These are phyloP conservation scores for Penicillium canariense DNA, from an alignment of 495 filamentous ascomycete genomes.

Conservation along the genomic window DNA sequence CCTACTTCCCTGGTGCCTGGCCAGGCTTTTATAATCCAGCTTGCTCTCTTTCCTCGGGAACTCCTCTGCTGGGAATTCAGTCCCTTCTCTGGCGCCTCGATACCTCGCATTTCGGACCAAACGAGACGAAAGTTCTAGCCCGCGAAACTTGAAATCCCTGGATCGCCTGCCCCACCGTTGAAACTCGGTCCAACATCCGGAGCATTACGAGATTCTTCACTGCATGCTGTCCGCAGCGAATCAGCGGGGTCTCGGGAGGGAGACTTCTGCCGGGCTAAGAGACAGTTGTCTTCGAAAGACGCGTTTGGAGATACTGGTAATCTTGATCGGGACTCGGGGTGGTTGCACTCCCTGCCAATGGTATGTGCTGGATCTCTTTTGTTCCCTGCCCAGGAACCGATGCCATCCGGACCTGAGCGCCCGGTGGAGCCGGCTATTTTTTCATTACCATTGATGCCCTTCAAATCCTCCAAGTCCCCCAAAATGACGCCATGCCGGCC, in stretches of 20 bases:
- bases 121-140: background rate
- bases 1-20: constrained; percentile 28
- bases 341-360: background rate
- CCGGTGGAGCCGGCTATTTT: constrained; percentile 8
- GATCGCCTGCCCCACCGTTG: constrained; percentile 6
- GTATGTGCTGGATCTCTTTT: background rate
- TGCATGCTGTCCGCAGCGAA: constrained; percentile 3
- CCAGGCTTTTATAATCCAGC: background rate
- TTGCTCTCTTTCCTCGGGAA: too few relatives aligned
- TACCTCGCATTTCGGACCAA: background rate
- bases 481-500: too few relatives aligned
- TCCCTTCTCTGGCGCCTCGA: background rate
- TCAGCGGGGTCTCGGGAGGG: background rate
- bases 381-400: constrained; percentile 8
- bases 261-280: background rate
- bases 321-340: background rate
- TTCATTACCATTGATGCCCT: background rate
- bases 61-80: background rate
- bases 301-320: background rate
- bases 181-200: background rate
- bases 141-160: constrained; percentile 1
- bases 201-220: background rate
- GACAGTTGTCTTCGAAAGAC: background rate
- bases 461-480: too few relatives aligned
- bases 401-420: constrained; percentile 9